Percentiles rank a stretch among this genome's conserved stretches.
Evolutionary conservation across 2,329 filamentous ascomycete genomes (phyloP).

Genomic region (Sporothrix phasma): DNA sequence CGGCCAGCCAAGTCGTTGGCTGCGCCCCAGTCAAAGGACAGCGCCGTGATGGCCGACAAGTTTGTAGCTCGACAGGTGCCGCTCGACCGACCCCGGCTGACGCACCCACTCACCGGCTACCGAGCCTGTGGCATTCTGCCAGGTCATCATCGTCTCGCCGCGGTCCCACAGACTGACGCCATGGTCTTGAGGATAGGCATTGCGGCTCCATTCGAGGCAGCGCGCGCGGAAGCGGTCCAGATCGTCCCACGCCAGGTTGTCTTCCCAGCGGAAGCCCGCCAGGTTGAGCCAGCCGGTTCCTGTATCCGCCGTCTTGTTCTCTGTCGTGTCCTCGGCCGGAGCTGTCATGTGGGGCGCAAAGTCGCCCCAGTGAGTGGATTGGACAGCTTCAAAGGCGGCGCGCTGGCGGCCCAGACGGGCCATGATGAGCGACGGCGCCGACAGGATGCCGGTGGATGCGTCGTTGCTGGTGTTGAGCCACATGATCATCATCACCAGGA

Average conservation of each 20-base stretch:
- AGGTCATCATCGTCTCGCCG: conserved; percentile 39
- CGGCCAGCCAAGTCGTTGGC: not conserved
- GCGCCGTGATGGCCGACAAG: conserved; percentile 53
- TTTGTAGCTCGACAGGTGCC: conserved; percentile 47
- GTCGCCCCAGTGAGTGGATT: conserved; percentile 49
- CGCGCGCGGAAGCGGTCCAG: conserved; percentile 55
- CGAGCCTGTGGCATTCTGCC: conserved; percentile 69
- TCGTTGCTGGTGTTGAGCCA: conserved; percentile 36
- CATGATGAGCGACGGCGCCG: conserved; percentile 32
- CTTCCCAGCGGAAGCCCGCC: conserved; percentile 63
- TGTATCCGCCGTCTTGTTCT: not conserved
- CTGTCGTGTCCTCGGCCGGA: conserved; percentile 23
- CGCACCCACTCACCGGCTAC: conserved; percentile 68
- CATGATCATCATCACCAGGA: conserved; percentile 34
- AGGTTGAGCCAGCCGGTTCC: conserved; percentile 52
- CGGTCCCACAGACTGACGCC: conserved; percentile 25
- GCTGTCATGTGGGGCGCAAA: conserved; percentile 37
- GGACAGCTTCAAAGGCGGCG: conserved; percentile 43
- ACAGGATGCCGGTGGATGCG: conserved; percentile 32
- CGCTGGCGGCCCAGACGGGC: conserved; percentile 43
- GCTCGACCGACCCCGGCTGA: conserved; percentile 37
- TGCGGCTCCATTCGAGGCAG: conserved; percentile 51
- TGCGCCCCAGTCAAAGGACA: conserved; percentile 42
- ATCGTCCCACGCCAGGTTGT: conserved; percentile 71
- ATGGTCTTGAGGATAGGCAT: conserved; percentile 31